These are phyloP conservation scores for Leptographium wingfieldii DNA, from an alignment of 2,329 filamentous ascomycete genomes.

Conservation along the genomic window DNA sequence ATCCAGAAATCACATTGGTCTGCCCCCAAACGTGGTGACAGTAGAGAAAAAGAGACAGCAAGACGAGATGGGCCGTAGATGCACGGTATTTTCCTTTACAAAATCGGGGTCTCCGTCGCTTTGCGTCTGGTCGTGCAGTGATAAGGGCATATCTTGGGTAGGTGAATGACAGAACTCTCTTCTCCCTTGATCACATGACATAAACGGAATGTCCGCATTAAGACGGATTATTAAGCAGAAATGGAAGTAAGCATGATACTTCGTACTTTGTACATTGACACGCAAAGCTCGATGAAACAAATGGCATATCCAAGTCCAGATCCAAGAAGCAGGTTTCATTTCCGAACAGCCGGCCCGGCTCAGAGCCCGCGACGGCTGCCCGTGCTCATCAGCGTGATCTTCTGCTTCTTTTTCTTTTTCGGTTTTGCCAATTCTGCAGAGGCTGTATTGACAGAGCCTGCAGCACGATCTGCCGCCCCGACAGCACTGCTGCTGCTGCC, in stretches of 20 bases:
- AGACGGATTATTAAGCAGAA: neutral
- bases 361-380: slow-evolving; percentile 34
- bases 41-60: neutral
- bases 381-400: slow-evolving; percentile 61
- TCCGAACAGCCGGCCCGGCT: neutral
- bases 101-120: neutral
- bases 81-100: neutral
- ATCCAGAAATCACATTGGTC: too few species aligned
- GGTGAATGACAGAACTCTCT: neutral
- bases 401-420: slow-evolving; percentile 58
- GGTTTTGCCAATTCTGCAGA: neutral
- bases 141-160: neutral
- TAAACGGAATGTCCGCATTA: too few species aligned
- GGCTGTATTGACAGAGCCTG: too few species aligned
- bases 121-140: neutral
- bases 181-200: neutral
- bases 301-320: too few species aligned
- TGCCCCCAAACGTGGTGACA: neutral
- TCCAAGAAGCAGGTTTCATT: too few species aligned
- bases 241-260: neutral
- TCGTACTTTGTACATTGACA: too few species aligned
- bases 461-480: too few species aligned
- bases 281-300: neutral
- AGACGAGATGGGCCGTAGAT: neutral
- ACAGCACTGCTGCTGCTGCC: too few species aligned